phyloP scores from a whole-genome alignment of 2,329 filamentous ascomycete genomes.

The Claviceps cyperi region DNA sequence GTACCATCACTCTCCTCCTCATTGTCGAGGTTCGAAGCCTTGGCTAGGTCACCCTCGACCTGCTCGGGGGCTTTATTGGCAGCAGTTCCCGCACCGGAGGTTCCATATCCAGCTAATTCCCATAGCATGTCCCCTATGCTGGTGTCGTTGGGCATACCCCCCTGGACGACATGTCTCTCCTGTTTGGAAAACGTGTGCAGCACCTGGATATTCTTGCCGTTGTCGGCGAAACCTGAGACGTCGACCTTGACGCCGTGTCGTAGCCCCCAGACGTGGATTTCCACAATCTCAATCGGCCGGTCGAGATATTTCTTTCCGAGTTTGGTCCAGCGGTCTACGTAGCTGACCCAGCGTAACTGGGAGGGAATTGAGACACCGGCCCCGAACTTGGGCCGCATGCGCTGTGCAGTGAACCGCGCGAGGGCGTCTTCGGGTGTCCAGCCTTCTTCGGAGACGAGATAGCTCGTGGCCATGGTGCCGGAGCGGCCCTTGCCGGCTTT shows the following conservation, averaged over 20 bases:
- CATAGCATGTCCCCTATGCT: conserved; percentile 37
- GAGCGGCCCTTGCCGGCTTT: conserved; percentile 93
- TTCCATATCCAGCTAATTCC: conserved; percentile 32
- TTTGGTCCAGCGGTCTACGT: conserved; percentile 75
- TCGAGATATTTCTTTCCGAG: conserved; percentile 69
- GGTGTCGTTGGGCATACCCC: conserved; percentile 32
- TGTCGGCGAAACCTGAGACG: conserved; percentile 75
- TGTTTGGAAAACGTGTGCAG: conserved; percentile 66
- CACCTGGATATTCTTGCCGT: conserved; percentile 71
- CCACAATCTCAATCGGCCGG: conserved; percentile 66
- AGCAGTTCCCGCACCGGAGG: conserved; percentile 6
- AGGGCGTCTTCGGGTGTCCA: conserved; percentile 41
- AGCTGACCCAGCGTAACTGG: conserved; percentile 74
- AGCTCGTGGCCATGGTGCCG: conserved; percentile 76
- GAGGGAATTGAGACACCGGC: conserved; percentile 85
- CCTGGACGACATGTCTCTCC: conserved; percentile 58
- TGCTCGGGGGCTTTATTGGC: conserved; percentile 22
- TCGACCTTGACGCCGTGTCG: conserved; percentile 76
- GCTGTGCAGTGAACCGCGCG: conserved; percentile 53
- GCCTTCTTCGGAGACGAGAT: conserved; percentile 74
- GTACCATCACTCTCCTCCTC: conserved; percentile 1
- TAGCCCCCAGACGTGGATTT: conserved; percentile 82
- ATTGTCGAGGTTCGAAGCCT: conserved; percentile 4
- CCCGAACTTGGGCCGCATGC: conserved; percentile 84
- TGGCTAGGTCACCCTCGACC: conserved; percentile 20